Base-by-base conservation (phyloP, 306 rosid species). In the Lupinus albus region DNA sequence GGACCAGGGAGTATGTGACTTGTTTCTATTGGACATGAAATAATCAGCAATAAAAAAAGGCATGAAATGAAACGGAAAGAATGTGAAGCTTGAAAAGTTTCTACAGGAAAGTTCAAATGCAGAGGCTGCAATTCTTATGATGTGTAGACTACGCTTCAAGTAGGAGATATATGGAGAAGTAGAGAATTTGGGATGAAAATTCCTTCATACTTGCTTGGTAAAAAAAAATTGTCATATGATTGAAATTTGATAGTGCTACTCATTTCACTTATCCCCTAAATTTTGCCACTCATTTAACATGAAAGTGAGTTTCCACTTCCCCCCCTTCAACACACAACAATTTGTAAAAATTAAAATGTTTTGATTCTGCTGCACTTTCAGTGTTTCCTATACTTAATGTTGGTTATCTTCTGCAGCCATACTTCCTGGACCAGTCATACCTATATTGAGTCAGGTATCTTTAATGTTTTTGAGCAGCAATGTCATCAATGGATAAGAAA, bases 391-490 rank as follows among this genome's bases (percentile, higher is more conserved):
- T 64, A 72, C 76, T 86, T 80, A 85, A 83, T 75, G 72, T 80
- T 84, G 67, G 68, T 78, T 76, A 63, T 82, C 61, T 67, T 88
- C 82, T 56, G 89, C 96, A 92, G 96, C 96, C 68, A 61, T 89
- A 85, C 96, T 92, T 67, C 97, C 97, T 18, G 97, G 97, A 80
- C 97, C 97, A 42, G 90, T 87, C 73, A 85, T 92, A 85, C 97
- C 97, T 42, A 82, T 92, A 57, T 82, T 92, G 84, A 89, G 72
- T 85, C 92, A 92, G 97, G 97, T 92, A 88, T 57, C 69, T 67
- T 64, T 28, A 64, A 68, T 57, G 51, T 64, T 73, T 73, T 73
- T 63, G 42, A 52, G 53, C 41, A 17, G 48, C 50, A 36, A 55
- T 65, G 58, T 67, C 52, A 59, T 80, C 55, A 39, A 56, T 52